Conservation (phyloP, 345 rosid genomes). For the Kandelia obovata region DNA sequence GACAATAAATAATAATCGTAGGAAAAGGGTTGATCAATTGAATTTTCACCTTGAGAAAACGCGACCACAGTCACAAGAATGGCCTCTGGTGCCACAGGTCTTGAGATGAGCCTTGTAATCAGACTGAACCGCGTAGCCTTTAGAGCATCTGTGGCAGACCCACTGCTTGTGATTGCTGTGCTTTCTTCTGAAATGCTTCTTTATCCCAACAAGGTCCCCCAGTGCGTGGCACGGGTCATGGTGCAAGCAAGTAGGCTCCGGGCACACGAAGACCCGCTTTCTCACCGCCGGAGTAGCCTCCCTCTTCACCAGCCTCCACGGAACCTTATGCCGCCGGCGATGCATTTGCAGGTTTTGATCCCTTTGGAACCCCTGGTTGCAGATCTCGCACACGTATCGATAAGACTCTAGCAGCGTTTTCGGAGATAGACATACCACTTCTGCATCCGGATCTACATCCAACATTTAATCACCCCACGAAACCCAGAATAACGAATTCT, state of each 20-base stretch:
- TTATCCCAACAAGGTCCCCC: slow-evolving; percentile 96
- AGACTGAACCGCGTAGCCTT: slow-evolving; percentile 94
- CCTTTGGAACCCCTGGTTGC: slow-evolving; percentile 94
- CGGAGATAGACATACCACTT: slow-evolving; percentile 82
- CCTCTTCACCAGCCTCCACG: slow-evolving; percentile 91
- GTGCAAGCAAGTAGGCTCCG: slow-evolving; percentile 89
- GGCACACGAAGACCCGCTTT: slow-evolving; percentile 88
- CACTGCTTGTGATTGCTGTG: slow-evolving; percentile 88
- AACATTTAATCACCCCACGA: not conserved
- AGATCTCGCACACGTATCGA: slow-evolving; percentile 92
- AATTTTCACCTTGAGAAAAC: slow-evolving; percentile 78
- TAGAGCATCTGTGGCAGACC: slow-evolving; percentile 87
- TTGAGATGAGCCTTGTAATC: slow-evolving; percentile 97
- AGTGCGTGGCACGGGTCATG: slow-evolving; percentile 93
- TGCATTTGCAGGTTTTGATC: slow-evolving; percentile 99
- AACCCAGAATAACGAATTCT: not conserved
- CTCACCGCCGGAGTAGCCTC: slow-evolving; percentile 55
- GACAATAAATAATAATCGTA: too few relatives aligned
- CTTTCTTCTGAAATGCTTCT: slow-evolving; percentile 87
- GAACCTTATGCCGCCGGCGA: slow-evolving; percentile 88
- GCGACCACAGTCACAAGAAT: slow-evolving; percentile 95
- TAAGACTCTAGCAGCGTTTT: slow-evolving; percentile 87
- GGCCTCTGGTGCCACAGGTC: slow-evolving; percentile 95
- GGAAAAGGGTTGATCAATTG: not conserved
- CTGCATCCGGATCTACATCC: slow-evolving; percentile 89